Evolutionary conservation across 768 basidiomycete genomes (phyloP), one percentile per base, ranked within the genome.

Genomic region (Calocybe cyanea): DNA sequence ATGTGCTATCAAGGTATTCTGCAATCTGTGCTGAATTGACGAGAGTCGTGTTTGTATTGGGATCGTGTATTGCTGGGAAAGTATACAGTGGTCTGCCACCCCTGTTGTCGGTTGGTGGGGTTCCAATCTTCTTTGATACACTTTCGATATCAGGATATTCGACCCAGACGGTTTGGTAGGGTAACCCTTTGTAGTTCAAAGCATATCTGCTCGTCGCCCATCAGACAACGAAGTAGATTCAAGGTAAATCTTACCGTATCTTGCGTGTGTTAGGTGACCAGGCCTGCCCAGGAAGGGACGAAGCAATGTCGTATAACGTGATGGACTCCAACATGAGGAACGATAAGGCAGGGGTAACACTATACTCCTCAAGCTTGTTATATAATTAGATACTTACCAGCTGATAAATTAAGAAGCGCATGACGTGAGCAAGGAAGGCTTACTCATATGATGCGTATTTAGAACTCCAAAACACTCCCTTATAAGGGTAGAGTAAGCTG

Each of bases 201-300:
- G 38, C 51, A 24, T 50, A 55, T 18, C 54, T 57, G 13, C 11
- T 5, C 25, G 25, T 6, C 6, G 4, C 32, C 35, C 2, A 9
- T 20, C 13, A 31, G 18, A 10, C 5, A 7, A 14, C 7, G 31
- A 21, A 4, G 23, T 14, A 7, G 30, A 32, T 2, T 28, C 25
- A 28, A 20, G 14, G 13, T 30, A 20, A 4, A 13, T 11, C 24
- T 38, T 33, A 69, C 75, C 76, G 56, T 9, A 64, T 59, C 54
- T 72, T 75, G 68, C 67, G 72, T 15, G 70, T 68, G 47, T 75
- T 77, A 9, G 71, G 68, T 2, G 71, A 72, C 67, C 70, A 76
- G 8, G 65, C 61, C 11, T 56, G n/a, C 59, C 7, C 44, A 1
- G 54, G 43, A 4, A 61, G 38, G 37, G 52, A 60, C 21, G 64